Conservation (phyloP, 2,329 filamentous ascomycete genomes). For the Bipolaris oryzae region DNA sequence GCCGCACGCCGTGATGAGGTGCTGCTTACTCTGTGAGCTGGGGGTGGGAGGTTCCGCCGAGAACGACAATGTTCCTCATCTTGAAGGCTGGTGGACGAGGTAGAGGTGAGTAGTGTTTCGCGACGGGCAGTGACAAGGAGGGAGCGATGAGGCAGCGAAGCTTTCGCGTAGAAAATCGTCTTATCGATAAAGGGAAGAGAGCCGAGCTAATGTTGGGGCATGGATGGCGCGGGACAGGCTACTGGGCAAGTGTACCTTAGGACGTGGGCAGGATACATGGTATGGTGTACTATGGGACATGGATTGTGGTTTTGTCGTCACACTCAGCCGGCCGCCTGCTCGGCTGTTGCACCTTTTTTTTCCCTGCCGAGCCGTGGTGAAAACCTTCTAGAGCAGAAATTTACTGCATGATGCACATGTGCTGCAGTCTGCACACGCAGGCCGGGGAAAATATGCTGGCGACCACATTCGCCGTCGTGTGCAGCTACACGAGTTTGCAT, state of each 20-base stretch:
- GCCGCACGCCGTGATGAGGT: not conserved
- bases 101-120: conserved; percentile 8
- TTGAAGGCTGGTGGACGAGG: conserved; percentile 55
- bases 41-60: conserved; percentile 92
- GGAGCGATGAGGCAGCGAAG: conserved; percentile 11
- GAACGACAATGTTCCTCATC: conserved; percentile 93
- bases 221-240: conserved; percentile 30
- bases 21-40: conserved; percentile 69
- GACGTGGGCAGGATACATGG: conserved; percentile 40
- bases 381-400: conserved; percentile 1
- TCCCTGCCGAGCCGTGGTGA: conserved; percentile 3
- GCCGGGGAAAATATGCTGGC: not conserved
- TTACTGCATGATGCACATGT: not conserved
- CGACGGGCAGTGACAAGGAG: conserved; percentile 15
- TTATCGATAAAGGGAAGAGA: conserved; percentile 16
- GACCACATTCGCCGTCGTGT: not conserved
- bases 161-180: conserved; percentile 9
- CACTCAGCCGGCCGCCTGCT: conserved; percentile 33
- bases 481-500: not conserved
- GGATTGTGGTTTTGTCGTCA: conserved; percentile 16
- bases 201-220: conserved; percentile 17
- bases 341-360: conserved; percentile 15
- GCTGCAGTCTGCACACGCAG: conserved; percentile 1
- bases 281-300: conserved; percentile 25
- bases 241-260: conserved; percentile 25